These are phyloP conservation scores for Coniella vitis DNA, from an alignment of 2,329 filamentous ascomycete species.

Conservation along the genomic window DNA sequence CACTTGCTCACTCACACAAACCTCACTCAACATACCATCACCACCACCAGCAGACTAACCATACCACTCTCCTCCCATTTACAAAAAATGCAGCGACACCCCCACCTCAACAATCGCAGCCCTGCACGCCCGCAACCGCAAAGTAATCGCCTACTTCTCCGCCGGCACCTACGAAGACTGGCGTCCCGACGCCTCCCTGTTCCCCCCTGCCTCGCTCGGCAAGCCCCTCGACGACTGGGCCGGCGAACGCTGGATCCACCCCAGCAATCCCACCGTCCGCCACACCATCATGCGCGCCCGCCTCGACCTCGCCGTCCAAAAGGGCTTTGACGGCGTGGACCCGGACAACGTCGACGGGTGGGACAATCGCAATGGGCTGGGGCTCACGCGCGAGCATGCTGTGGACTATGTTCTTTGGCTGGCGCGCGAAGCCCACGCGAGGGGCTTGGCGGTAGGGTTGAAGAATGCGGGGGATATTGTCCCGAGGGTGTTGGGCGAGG, in stretches of 20 bases:
- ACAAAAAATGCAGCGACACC: slow-evolving; percentile 12
- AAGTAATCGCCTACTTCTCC: slow-evolving; percentile 57
- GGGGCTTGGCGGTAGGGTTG: slow-evolving; percentile 44
- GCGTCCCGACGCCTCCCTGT: slow-evolving; percentile 41
- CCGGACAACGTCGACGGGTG: slow-evolving; percentile 54
- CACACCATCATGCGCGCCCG: slow-evolving; percentile 43
- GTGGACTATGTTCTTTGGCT: slow-evolving; percentile 46
- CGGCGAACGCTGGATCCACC: slow-evolving; percentile 50
- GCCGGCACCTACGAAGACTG: slow-evolving; percentile 53
- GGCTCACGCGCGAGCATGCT: slow-evolving; percentile 39
- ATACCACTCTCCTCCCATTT: background rate
- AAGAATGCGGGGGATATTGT: slow-evolving; percentile 51
- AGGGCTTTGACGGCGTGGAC: slow-evolving; percentile 52
- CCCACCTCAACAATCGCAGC: slow-evolving; percentile 28
- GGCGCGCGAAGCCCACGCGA: slow-evolving; percentile 35
- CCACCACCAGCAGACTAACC: background rate
- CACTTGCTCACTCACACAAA: too few relatives aligned
- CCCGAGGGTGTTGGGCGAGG: slow-evolving; percentile 23
- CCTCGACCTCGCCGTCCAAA: slow-evolving; percentile 41
- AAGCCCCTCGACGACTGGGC: slow-evolving; percentile 45
- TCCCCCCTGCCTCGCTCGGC: slow-evolving; percentile 42
- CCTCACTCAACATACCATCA: too few relatives aligned
- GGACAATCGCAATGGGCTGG: slow-evolving; percentile 46
- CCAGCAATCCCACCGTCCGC: slow-evolving; percentile 41
- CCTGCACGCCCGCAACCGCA: slow-evolving; percentile 41